A percentile compares a stretch with the other conserved stretches of the same genome.
Evolutionary conservation across 805 yeast genomes (phyloP).

Genomic region (Saccharomycopsis selenospora): DNA sequence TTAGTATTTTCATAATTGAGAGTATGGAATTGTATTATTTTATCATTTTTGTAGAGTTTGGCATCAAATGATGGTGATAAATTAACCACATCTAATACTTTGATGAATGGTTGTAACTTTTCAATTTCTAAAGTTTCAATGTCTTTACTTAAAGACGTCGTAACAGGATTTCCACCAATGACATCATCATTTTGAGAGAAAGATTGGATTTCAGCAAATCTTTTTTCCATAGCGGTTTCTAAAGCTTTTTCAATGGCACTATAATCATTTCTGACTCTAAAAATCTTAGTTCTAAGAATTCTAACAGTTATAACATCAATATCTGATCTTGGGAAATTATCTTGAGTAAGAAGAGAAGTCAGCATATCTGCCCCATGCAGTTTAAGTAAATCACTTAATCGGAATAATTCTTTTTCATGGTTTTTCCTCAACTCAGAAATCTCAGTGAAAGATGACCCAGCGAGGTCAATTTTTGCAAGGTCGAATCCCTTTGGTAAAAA

Average conservation of each 20-base stretch:
- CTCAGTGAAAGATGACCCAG: constrained; percentile 21
- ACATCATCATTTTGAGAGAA: neutral
- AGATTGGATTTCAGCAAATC: constrained; percentile 28
- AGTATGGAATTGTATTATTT: constrained; percentile 14
- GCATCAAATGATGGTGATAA: constrained; percentile 16
- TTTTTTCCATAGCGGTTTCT: constrained; percentile 39
- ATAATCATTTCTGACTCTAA: constrained; percentile 66
- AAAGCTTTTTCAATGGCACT: constrained; percentile 40
- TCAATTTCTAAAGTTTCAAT: neutral
- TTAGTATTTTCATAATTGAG: constrained; percentile 11
- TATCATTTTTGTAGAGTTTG: constrained; percentile 10
- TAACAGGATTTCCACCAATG: neutral
- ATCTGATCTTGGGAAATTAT: constrained; percentile 84
- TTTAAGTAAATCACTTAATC: constrained; percentile 37
- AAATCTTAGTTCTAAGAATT: constrained; percentile 52
- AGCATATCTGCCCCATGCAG: constrained; percentile 51
- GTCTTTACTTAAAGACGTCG: neutral
- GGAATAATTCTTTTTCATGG: constrained; percentile 36
- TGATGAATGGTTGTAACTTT: constrained; percentile 8
- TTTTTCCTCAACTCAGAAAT: constrained; percentile 30
- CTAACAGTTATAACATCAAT: constrained; percentile 71
- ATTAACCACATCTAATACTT: constrained; percentile 12
- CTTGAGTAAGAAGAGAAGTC: constrained; percentile 54
- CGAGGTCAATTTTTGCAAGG: constrained; percentile 8
- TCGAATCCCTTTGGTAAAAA: constrained; percentile 3